phyloP scores from a whole-genome alignment of 2,329 filamentous ascomycete genomes.

The Botrytis deweyae region DNA sequence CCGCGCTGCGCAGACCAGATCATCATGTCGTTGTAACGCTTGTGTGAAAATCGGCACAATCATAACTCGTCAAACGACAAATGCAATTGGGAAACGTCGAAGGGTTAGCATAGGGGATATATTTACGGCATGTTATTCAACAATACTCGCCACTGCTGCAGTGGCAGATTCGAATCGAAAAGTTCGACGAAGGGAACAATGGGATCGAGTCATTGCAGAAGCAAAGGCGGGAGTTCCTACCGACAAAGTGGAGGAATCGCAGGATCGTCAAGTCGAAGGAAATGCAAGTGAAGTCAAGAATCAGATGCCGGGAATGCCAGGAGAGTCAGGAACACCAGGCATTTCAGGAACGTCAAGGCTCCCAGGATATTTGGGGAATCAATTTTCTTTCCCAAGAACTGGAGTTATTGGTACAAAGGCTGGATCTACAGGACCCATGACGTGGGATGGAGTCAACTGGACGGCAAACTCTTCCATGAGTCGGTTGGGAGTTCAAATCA shows the following conservation, averaged over 20 bases:
- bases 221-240: constrained; percentile 40
- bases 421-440: constrained; percentile 1
- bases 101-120: constrained; percentile 53
- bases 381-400: not conserved
- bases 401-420: constrained; percentile 8
- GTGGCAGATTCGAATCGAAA: constrained; percentile 62
- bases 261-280: not conserved
- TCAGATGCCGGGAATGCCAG: not conserved
- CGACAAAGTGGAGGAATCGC: constrained; percentile 21
- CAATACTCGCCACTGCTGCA: constrained; percentile 64
- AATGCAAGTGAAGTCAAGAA: not conserved
- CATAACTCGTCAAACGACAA: constrained; percentile 50
- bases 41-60: constrained; percentile 52
- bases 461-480: not conserved
- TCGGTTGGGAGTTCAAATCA: constrained; percentile 1
- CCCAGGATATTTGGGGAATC: not conserved
- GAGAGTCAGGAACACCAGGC: too few relatives aligned
- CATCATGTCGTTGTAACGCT: constrained; percentile 60
- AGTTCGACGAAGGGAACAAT: constrained; percentile 55
- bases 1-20: constrained; percentile 61
- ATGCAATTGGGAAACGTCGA: constrained; percentile 47
- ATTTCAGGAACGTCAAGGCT: not conserved
- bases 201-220: constrained; percentile 60
- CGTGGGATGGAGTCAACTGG: constrained; percentile 17
- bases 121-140: constrained; percentile 67